Base-by-base conservation (phyloP, 1,284 basidiomycete genomes). In the Ceratobasidium sp. region DNA sequence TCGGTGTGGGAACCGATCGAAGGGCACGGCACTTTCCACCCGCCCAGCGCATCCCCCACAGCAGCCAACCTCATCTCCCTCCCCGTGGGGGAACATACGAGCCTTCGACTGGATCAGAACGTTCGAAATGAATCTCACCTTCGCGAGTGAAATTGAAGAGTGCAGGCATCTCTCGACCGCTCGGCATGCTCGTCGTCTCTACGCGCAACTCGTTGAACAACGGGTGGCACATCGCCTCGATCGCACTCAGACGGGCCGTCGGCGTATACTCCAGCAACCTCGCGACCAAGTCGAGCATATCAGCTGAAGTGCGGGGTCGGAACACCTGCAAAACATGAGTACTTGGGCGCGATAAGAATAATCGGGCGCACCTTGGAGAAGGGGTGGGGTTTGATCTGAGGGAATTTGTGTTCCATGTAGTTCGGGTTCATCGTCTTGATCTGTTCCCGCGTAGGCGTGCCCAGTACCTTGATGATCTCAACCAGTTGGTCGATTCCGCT, bases 371-470 rank as follows among this genome's bases (percentile, higher is more conserved):
- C 92, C 88, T 96, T 96, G 79, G 90, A 92, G 86, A 96, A 96
- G 0, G 94, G 94, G 80, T 97, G 94, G 45, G 96, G 95, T 81
- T 97, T 97, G 85, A 99, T 99, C 83, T 99, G 97, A 8, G 97
- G 97, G 87, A 99, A 99, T 83, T 98, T 98, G 89, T 99, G 97
- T 82, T 99, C 97, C 97, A 99, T 99, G 84, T 99, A 99, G 84
- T 97, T 97, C 62, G 97, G 97, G 83, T 99, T 99, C 97, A 99
- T 99, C 77, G 97, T 98, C 91, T 98, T 98, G 88, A 99, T 99
- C 83, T 99, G 97, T 81, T 99, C 97, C 77, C 97, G 87, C 73
- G 97, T 97, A 0, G 97, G 97, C 26, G 97, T 99, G 23, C 97
- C 97, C 74, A 99, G 89, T 52, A 99, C 96, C 84, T 99, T 99